Percentiles rank a stretch among this genome's conserved stretches.
phyloP scores from a whole-genome alignment of 768 basidiomycete genomes.

The Dacryopinax primogenitus region DNA sequence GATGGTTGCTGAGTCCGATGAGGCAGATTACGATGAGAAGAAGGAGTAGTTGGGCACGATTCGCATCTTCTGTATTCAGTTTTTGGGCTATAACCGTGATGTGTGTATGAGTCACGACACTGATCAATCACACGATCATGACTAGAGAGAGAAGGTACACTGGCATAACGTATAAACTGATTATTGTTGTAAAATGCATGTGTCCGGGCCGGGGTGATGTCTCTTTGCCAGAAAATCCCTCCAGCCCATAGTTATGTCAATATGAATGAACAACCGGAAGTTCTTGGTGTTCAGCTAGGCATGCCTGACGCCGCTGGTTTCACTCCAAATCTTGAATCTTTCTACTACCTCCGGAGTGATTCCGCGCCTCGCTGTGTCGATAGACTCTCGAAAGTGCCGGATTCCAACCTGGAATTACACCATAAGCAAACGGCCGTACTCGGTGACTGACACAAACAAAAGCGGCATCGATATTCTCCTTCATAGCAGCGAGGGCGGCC shows the following conservation, averaged over 20 bases:
- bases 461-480: constrained; percentile 62
- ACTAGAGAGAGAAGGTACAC: too few relatives aligned
- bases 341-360: constrained; percentile 70
- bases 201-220: too few relatives aligned
- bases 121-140: too few relatives aligned
- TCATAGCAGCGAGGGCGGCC: constrained; percentile 87
- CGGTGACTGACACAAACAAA: constrained; percentile 38
- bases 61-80: too few relatives aligned
- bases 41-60: not conserved
- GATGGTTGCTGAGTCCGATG: not conserved
- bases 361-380: constrained; percentile 56
- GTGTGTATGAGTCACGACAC: too few relatives aligned
- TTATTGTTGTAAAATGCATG: too few relatives aligned
- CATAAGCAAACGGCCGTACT: constrained; percentile 7
- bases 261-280: too few relatives aligned
- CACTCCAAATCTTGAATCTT: constrained; percentile 62
- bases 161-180: too few relatives aligned
- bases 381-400: constrained; percentile 59
- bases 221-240: too few relatives aligned
- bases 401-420: constrained; percentile 49
- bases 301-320: constrained; percentile 19
- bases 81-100: too few relatives aligned
- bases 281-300: too few relatives aligned
- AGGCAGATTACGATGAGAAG: not conserved
- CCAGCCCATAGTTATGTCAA: too few relatives aligned